A percentile compares a stretch with the other conserved stretches of the same genome.
phyloP scores from a whole-genome alignment of 208 protist species.

The Crithidia expoeki region DNA sequence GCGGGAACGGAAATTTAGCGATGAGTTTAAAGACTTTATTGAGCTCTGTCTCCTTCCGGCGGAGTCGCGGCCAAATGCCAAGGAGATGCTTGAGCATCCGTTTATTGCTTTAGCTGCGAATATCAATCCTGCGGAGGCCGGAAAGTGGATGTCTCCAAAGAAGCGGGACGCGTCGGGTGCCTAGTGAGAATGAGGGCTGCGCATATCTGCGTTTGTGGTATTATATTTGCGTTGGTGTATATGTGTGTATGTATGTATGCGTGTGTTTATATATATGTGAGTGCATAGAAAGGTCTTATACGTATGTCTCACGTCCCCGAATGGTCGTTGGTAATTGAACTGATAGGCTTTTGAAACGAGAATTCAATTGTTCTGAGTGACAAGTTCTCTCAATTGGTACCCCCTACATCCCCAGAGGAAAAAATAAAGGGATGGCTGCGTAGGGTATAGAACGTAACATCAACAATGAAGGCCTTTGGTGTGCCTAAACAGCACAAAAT shows the following conservation, averaged over 20 bases:
- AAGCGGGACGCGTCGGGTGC: constrained; percentile 14
- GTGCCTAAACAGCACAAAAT: too few relatives aligned
- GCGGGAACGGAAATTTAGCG: constrained; percentile 50
- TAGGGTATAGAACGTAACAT: too few relatives aligned
- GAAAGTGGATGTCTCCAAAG: constrained; percentile 66
- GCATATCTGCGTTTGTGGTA: not conserved
- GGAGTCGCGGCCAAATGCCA: constrained; percentile 62
- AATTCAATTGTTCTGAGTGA: not conserved
- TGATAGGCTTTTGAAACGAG: not conserved
- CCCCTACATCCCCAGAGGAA: not conserved
- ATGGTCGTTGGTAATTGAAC: not conserved
- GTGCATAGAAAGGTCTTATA: too few relatives aligned
- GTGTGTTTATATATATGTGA: not conserved
- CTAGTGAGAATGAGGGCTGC: too few relatives aligned
- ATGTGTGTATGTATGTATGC: not conserved
- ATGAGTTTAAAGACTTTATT: constrained; percentile 79
- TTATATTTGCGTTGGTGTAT: not conserved
- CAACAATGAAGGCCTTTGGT: not conserved
- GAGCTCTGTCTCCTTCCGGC: constrained; percentile 70
- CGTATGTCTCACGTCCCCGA: not conserved
- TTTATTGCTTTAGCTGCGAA: constrained; percentile 71
- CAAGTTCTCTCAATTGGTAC: not conserved
- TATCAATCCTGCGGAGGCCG: constrained; percentile 63
- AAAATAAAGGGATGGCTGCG: not conserved
- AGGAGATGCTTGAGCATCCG: constrained; percentile 73